phyloP scores from a whole-genome alignment of 179 eudicot species.

The Beta lomatogona region DNA sequence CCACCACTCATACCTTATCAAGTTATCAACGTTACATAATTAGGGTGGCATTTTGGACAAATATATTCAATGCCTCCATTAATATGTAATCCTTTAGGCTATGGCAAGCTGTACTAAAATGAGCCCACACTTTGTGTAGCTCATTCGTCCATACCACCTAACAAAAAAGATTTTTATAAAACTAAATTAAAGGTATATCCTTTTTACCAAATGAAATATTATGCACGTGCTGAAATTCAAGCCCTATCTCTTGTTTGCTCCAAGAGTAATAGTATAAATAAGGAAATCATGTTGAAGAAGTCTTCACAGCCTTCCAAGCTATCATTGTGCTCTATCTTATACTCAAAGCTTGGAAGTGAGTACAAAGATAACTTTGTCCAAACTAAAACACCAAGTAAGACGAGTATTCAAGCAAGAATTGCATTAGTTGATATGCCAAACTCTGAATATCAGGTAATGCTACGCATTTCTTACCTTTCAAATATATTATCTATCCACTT shows the following conservation, averaged over 20 bases:
- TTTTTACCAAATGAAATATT: not conserved
- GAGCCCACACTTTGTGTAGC: not conserved
- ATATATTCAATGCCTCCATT: not conserved
- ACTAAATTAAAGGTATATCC: not conserved
- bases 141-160: not conserved
- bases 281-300: not conserved
- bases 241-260: not conserved
- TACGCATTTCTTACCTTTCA: not conserved
- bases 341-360: slow-evolving; percentile 7
- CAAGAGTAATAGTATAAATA: not conserved
- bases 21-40: too few relatives aligned
- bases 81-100: not conserved
- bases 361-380: not conserved
- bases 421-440: not conserved
- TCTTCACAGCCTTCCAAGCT: not conserved
- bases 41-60: too few relatives aligned
- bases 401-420: not conserved
- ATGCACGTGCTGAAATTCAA: slow-evolving; percentile 10
- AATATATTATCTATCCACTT: not conserved
- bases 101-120: not conserved
- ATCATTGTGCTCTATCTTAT: not conserved
- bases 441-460: not conserved
- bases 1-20: too few relatives aligned
- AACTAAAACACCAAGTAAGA: not conserved
- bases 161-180: not conserved